These are phyloP conservation scores for Nitzschia inconspicua DNA, from an alignment of 108 stramenopile species.

Conservation along the genomic window DNA sequence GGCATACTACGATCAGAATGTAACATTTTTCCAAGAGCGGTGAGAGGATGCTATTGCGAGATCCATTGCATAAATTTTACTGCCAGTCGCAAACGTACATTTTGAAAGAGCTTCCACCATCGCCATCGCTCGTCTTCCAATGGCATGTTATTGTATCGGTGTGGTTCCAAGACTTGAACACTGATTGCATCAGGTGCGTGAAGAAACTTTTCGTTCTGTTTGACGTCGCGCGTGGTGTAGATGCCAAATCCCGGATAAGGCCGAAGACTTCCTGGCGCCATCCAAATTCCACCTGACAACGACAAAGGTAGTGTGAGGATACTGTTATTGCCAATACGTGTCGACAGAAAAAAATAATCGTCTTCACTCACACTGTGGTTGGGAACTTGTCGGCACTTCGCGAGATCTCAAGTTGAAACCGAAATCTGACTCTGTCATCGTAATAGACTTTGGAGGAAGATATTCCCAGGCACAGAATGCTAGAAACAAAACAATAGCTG, in stretches of 20 bases:
- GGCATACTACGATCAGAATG: too few species aligned
- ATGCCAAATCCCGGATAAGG: constrained; percentile 7
- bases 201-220: not conserved
- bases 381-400: too few species aligned
- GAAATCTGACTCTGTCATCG: too few species aligned
- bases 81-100: constrained; percentile 4
- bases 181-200: constrained; percentile 3
- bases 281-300: constrained; percentile 12
- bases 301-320: too few species aligned
- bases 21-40: not conserved
- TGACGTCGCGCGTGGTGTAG: not conserved
- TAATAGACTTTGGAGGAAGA: too few species aligned
- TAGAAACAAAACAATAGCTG: too few species aligned
- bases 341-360: too few species aligned
- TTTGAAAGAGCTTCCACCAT: constrained; percentile 5
- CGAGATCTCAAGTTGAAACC: too few species aligned
- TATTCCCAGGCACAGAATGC: too few species aligned
- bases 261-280: not conserved
- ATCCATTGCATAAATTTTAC: not conserved
- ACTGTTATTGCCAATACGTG: too few species aligned
- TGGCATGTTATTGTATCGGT: constrained; percentile 5
- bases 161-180: not conserved
- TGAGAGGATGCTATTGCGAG: not conserved
- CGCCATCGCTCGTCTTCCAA: not conserved
- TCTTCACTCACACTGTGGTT: too few species aligned